phyloP scores from a whole-genome alignment of 352 stramenopile genomes.

The Phytophthora cactorum region DNA sequence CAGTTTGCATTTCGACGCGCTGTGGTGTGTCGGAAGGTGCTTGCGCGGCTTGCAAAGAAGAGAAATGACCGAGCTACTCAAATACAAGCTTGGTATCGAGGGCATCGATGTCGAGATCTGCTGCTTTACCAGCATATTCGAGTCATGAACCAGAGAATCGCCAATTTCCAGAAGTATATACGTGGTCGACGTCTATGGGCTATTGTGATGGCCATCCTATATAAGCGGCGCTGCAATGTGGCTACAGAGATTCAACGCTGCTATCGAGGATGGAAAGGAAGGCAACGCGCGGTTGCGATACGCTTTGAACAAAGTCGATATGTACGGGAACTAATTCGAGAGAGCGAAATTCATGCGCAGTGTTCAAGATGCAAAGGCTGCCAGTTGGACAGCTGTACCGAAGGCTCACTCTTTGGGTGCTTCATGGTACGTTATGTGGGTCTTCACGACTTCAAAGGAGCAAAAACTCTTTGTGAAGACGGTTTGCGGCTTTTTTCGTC shows the following conservation, averaged over 20 bases:
- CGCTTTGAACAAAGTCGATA: constrained; percentile 54
- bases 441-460: constrained; percentile 53
- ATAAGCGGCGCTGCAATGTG: constrained; percentile 35
- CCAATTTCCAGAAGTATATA: constrained; percentile 50
- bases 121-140: constrained; percentile 32
- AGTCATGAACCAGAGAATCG: constrained; percentile 40
- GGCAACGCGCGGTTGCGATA: constrained; percentile 24
- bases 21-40: constrained; percentile 28
- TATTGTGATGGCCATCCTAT: constrained; percentile 43
- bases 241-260: constrained; percentile 46
- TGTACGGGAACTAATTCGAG: constrained; percentile 30
- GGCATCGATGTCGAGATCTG: constrained; percentile 38
- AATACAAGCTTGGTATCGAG: constrained; percentile 59
- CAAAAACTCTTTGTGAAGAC: constrained; percentile 43
- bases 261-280: constrained; percentile 45
- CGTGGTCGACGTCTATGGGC: constrained; percentile 53
- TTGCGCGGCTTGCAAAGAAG: constrained; percentile 31
- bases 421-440: constrained; percentile 60
- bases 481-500: constrained; percentile 44
- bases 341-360: constrained; percentile 30
- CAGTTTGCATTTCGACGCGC: constrained; percentile 49
- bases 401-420: constrained; percentile 51
- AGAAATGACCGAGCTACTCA: constrained; percentile 25
- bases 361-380: constrained; percentile 38
- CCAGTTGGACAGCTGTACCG: constrained; percentile 34